Conservation (phyloP, 148 eudicot species). For the Pouteria glomerata region DNA sequence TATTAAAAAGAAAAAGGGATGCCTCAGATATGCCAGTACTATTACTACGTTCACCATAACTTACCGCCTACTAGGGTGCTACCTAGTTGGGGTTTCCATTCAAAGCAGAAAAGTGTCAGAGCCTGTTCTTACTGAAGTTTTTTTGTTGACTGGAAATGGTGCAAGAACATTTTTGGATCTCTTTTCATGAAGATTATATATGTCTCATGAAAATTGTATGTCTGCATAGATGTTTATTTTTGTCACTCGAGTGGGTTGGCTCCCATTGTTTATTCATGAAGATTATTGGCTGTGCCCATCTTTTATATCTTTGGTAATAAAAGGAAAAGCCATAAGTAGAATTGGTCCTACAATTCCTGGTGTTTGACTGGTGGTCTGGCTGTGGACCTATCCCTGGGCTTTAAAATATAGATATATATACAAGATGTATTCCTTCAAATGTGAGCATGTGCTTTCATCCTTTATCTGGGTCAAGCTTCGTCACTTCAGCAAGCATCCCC, state of each 20-base stretch:
- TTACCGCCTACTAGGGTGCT: no score
- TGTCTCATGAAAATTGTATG: no score
- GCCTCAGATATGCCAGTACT: no score
- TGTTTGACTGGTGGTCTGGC: neutral
- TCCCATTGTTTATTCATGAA: no score
- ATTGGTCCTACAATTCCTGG: neutral
- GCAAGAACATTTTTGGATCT: neutral
- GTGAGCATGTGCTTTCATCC: neutral
- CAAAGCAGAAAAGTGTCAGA: no score
- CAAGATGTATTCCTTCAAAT: neutral
- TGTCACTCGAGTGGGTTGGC: neutral
- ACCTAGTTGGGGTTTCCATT: no score
- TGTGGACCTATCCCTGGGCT: neutral
- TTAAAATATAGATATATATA: neutral
- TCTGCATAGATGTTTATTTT: neutral
- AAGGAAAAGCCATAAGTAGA: neutral
- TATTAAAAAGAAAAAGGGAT: neutral
- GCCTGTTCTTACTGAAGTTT: no score
- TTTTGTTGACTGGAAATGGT: neutral
- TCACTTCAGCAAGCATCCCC: no score
- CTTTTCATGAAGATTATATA: neutral
- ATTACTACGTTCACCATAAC: no score
- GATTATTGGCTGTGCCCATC: neutral
- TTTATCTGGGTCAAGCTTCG: no score
- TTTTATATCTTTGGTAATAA: neutral